Percentiles rank a stretch among this genome's conserved stretches.
Evolutionary conservation across 352 stramenopile genomes (phyloP).

Genomic region (Pythium dissimile): DNA sequence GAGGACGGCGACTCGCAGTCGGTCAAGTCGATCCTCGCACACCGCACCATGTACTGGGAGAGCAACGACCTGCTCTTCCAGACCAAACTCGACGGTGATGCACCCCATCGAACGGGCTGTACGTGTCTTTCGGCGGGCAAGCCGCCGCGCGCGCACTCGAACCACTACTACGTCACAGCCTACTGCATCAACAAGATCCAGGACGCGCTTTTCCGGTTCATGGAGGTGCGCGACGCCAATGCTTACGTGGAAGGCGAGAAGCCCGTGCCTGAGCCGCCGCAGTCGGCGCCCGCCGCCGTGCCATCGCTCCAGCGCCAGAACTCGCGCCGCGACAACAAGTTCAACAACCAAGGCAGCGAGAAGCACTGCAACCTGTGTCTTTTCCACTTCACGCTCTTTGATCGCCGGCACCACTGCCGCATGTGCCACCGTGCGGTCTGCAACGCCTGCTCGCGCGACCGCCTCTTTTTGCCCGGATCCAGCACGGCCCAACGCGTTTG

Average conservation of each 20-base stretch:
- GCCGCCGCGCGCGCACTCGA: conserved; percentile 63
- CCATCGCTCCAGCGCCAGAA: conserved; percentile 52
- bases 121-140: conserved; percentile 76
- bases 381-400: conserved; percentile 89
- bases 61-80: conserved; percentile 79
- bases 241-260: conserved; percentile 75
- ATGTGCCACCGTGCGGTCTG: conserved; percentile 88
- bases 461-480: conserved; percentile 77
- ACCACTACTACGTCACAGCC: conserved; percentile 87
- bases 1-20: conserved; percentile 84
- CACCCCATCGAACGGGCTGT: conserved; percentile 77
- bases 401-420: conserved; percentile 85
- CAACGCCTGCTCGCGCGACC: conserved; percentile 83
- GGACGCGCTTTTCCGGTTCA: conserved; percentile 80
- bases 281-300: conserved; percentile 35
- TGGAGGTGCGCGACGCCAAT: conserved; percentile 73
- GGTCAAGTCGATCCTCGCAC: conserved; percentile 82
- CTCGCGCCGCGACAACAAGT: conserved; percentile 54
- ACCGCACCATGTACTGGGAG: conserved; percentile 90
- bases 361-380: conserved; percentile 89
- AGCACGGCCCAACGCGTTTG: conserved; percentile 88
- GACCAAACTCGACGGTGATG: conserved; percentile 71
- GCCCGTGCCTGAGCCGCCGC: conserved; percentile 57
- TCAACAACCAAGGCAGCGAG: conserved; percentile 68
- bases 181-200: conserved; percentile 89